These are phyloP conservation scores for Hemileccinum rubropunctum DNA, from an alignment of 768 basidiomycete species.

Conservation along the genomic window DNA sequence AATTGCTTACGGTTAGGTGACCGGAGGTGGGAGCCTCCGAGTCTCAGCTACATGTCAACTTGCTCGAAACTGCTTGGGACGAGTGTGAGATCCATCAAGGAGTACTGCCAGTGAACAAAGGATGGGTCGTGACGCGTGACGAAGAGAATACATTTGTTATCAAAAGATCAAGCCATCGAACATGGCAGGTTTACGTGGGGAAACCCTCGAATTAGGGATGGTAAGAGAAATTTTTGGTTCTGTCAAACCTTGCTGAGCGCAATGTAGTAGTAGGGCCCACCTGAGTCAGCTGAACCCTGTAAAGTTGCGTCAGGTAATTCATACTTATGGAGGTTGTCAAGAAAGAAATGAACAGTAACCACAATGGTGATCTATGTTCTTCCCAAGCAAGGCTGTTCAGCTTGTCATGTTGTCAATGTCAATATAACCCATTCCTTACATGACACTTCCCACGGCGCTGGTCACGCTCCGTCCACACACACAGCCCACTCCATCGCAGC, in stretches of 20 bases:
- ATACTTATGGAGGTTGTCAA: constrained; percentile 24
- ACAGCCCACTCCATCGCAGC: constrained; percentile 13
- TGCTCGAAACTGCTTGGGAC: too few species aligned
- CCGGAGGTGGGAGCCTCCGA: neutral
- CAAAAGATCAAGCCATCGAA: constrained; percentile 10
- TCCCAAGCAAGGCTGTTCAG: constrained; percentile 16
- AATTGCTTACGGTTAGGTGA: neutral
- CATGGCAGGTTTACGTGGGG: constrained; percentile 22
- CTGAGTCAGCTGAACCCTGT: constrained; percentile 26
- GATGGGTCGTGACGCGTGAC: constrained; percentile 14
- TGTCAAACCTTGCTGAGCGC: constrained; percentile 29
- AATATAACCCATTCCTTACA: constrained; percentile 1
- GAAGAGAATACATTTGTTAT: constrained; percentile 15
- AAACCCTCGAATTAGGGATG: constrained; percentile 14
- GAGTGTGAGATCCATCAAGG: neutral
- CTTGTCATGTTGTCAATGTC: constrained; percentile 1
- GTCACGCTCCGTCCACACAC: constrained; percentile 13
- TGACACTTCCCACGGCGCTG: constrained; percentile 22
- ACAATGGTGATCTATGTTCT: constrained; percentile 11
- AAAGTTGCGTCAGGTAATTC: constrained; percentile 15
- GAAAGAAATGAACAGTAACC: constrained; percentile 19
- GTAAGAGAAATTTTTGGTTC: constrained; percentile 18
- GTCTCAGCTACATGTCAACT: too few species aligned
- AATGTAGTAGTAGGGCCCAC: constrained; percentile 8
- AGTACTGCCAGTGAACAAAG: neutral